Conservation (phyloP, 441 rosid species). For the Eutrema salsugineum region DNA sequence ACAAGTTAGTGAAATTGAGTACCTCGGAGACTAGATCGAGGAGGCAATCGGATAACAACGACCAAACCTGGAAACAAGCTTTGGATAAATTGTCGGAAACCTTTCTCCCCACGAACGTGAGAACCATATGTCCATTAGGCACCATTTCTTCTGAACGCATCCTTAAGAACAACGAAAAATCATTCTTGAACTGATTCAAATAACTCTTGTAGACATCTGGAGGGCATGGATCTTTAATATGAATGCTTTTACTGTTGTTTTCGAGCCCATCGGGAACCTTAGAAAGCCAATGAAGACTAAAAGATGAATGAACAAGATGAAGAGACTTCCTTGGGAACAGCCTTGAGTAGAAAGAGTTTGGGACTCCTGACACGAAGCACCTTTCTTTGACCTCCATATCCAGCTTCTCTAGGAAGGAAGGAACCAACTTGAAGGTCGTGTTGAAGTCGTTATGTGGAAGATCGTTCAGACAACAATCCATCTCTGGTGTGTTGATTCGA, state of each 20-base stretch:
- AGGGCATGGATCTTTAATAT: conserved; percentile 27
- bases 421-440: conserved; percentile 27
- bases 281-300: conserved; percentile 45
- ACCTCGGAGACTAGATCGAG: conserved; percentile 9
- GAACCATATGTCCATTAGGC: conserved; percentile 22
- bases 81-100: neutral
- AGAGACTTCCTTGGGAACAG: conserved; percentile 33
- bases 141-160: conserved; percentile 32
- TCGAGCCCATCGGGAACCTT: conserved; percentile 11
- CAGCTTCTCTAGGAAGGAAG: conserved; percentile 3
- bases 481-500: conserved; percentile 11
- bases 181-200: conserved; percentile 29
- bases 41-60: neutral
- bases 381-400: neutral
- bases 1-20: neutral
- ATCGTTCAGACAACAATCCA: conserved; percentile 42
- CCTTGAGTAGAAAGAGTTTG: conserved; percentile 40
- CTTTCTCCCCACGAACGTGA: conserved; percentile 31
- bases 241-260: conserved; percentile 25
- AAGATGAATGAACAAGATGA: conserved; percentile 40
- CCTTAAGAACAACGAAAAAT: conserved; percentile 27
- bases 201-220: conserved; percentile 23
- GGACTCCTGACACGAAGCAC: conserved; percentile 34
- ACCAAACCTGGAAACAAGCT: neutral
- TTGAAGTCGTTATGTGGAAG: conserved; percentile 52